phyloP scores from a whole-genome alignment of 352 stramenopile species.

The Pythium volutum region DNA sequence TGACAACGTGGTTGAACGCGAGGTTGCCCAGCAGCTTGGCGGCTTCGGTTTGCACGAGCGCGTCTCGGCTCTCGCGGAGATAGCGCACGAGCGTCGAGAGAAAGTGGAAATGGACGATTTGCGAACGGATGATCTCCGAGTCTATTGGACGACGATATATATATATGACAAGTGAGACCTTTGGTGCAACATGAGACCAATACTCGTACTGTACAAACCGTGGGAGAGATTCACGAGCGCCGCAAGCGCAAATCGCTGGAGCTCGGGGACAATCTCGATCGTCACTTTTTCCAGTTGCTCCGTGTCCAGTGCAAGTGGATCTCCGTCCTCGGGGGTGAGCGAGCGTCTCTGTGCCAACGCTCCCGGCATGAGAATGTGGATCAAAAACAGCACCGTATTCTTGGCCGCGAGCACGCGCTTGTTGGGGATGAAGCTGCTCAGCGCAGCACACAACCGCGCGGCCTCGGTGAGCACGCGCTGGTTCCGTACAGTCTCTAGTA shows the following conservation, averaged over 20 bases:
- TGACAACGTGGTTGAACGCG: slow-evolving; percentile 63
- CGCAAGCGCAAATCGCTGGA: slow-evolving; percentile 46
- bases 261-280: slow-evolving; percentile 34
- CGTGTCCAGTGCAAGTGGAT: slow-evolving; percentile 25
- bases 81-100: slow-evolving; percentile 48
- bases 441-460: slow-evolving; percentile 48
- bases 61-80: slow-evolving; percentile 35
- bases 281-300: slow-evolving; percentile 34
- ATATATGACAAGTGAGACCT: not conserved
- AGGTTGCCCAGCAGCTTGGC: slow-evolving; percentile 69
- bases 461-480: slow-evolving; percentile 55
- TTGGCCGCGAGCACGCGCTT: slow-evolving; percentile 70
- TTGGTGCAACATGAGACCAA: no score
- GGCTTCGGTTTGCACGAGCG: slow-evolving; percentile 44
- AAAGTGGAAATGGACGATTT: slow-evolving; percentile 60
- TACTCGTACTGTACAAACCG: slow-evolving; percentile 29
- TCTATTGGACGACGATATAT: slow-evolving; percentile 26
- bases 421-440: slow-evolving; percentile 50
- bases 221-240: slow-evolving; percentile 70
- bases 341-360: not conserved
- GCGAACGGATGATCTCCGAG: slow-evolving; percentile 68
- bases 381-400: slow-evolving; percentile 48
- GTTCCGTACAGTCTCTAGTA: slow-evolving; percentile 49
- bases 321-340: not conserved
- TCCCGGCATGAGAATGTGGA: slow-evolving; percentile 36